Conservation (phyloP, 371 early-diverging fungal species). For the Rhizopus sp. region DNA sequence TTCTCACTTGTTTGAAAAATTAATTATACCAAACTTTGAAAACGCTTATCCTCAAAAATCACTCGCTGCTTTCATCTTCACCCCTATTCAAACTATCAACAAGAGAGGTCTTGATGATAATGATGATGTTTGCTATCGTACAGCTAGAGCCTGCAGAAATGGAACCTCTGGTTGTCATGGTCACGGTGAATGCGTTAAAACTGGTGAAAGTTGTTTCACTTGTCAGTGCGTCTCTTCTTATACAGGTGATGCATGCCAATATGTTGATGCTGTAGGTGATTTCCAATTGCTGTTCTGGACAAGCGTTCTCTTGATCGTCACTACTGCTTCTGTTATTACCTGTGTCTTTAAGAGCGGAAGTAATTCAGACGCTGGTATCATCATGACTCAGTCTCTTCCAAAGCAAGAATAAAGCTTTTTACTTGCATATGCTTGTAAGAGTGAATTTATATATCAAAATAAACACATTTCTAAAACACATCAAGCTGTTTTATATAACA, state of each 20-base stretch:
- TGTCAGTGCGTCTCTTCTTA: conserved; percentile 39
- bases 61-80: conserved; percentile 30
- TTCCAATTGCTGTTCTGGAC: conserved; percentile 57
- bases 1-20: conserved; percentile 32
- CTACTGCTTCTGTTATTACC: conserved; percentile 38
- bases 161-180: conserved; percentile 37
- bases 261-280: conserved; percentile 38
- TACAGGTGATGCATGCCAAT: conserved; percentile 39
- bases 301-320: conserved; percentile 35
- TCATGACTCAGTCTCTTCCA: conserved; percentile 39
- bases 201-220: conserved; percentile 30
- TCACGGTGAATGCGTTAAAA: conserved; percentile 34
- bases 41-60: conserved; percentile 4
- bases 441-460: background rate
- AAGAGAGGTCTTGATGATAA: conserved; percentile 11
- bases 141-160: conserved; percentile 28
- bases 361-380: conserved; percentile 36
- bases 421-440: background rate
- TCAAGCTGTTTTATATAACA: no score
- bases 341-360: conserved; percentile 45
- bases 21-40: conserved; percentile 27
- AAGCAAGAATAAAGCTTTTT: conserved; percentile 44
- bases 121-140: conserved; percentile 24
- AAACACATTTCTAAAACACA: no score
- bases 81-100: conserved; percentile 11